Conservation (phyloP, 208 protist species). For the Leishmania major region DNA sequence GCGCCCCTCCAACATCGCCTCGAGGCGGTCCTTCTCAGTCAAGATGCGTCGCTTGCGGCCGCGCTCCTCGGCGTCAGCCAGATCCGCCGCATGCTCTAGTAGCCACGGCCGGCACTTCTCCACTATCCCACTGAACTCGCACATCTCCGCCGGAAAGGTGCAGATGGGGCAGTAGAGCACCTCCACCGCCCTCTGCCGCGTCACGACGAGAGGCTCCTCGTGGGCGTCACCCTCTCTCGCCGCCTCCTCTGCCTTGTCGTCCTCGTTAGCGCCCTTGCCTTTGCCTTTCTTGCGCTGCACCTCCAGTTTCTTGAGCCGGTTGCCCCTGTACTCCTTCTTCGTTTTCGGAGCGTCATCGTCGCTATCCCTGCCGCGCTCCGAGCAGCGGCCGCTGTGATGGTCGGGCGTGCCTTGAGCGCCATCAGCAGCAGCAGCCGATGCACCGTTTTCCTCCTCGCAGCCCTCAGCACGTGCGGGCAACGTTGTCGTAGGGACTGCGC, state of each 20-base stretch:
- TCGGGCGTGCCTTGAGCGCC: neutral
- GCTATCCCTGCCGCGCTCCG: conserved; percentile 4
- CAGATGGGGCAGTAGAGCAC: conserved; percentile 93
- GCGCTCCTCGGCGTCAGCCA: conserved; percentile 79
- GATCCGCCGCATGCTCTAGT: conserved; percentile 81
- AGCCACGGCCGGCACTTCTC: conserved; percentile 93
- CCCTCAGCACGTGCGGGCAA: neutral
- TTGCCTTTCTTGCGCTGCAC: conserved; percentile 37
- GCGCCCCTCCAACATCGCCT: conserved; percentile 73
- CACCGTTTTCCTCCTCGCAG: neutral
- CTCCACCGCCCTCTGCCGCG: conserved; percentile 54
- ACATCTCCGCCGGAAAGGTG: conserved; percentile 92
- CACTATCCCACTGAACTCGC: conserved; percentile 91
- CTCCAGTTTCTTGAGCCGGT: conserved; percentile 45
- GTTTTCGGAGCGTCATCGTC: conserved; percentile 11
- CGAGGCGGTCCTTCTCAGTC: conserved; percentile 82
- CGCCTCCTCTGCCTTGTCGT: conserved; percentile 14
- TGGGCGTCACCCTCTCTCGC: conserved; percentile 13
- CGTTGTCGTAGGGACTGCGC: neutral
- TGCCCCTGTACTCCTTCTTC: conserved; percentile 77
- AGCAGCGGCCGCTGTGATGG: neutral
- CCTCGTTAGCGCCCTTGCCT: conserved; percentile 7
- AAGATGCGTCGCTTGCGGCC: conserved; percentile 81
- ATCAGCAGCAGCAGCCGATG: neutral
- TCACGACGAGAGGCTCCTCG: conserved; percentile 37